Conservation (phyloP, 1,139 yeast genomes). For the Sugiyamaella neomexicana region DNA sequence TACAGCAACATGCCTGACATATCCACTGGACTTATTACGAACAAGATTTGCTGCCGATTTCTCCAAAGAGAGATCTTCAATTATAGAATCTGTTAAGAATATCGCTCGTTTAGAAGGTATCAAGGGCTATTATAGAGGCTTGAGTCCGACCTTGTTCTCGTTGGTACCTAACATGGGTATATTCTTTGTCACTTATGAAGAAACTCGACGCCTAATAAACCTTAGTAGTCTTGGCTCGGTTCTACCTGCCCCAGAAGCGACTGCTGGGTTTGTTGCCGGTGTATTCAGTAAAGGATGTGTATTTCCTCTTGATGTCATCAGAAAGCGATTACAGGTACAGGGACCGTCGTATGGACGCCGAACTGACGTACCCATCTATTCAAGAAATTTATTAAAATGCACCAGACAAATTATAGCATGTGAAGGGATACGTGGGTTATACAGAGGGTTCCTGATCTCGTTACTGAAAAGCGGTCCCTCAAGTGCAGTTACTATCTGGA, state of each 20-base stretch:
- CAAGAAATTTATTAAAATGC: conserved; percentile 31
- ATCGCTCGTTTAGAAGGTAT: conserved; percentile 54
- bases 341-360: conserved; percentile 35
- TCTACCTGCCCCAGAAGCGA: conserved; percentile 51
- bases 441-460: conserved; percentile 71
- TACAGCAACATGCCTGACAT: conserved; percentile 68
- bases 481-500: conserved; percentile 68
- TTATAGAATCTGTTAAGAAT: conserved; percentile 45
- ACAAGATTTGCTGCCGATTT: conserved; percentile 64
- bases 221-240: conserved; percentile 10
- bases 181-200: conserved; percentile 67
- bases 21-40: conserved; percentile 84
- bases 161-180: conserved; percentile 67
- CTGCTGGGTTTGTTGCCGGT: conserved; percentile 80
- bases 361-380: conserved; percentile 19
- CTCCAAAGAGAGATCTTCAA: conserved; percentile 36
- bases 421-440: conserved; percentile 69
- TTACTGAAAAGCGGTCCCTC: conserved; percentile 79
- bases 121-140: conserved; percentile 62
- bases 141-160: conserved; percentile 61
- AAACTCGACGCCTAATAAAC: conserved; percentile 21
- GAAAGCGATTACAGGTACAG: conserved; percentile 75
- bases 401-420: conserved; percentile 45
- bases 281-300: conserved; percentile 66
- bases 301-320: conserved; percentile 81